Evolutionary conservation across 2,329 filamentous ascomycete species (phyloP).

Genomic region (Sordariomycetes sp.): DNA sequence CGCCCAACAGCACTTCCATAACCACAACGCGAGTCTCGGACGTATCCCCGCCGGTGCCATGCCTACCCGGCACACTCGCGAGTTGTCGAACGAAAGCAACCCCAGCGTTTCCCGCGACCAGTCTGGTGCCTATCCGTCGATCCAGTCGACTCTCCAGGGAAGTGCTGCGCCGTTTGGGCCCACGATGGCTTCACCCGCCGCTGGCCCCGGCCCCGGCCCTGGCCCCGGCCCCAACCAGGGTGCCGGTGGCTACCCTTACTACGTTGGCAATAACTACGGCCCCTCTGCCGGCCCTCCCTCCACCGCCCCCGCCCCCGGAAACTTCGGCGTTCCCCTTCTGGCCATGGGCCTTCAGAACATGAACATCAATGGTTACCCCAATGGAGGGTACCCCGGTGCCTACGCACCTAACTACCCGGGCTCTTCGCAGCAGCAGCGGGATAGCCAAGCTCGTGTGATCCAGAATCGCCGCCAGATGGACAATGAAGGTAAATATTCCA

Average conservation of each 20-base stretch:
- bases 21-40: conserved; percentile 75
- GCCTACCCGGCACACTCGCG: conserved; percentile 60
- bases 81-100: conserved; percentile 46
- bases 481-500: conserved; percentile 46
- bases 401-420: conserved; percentile 22
- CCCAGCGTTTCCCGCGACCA: conserved; percentile 30
- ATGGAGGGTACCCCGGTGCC: conserved; percentile 1
- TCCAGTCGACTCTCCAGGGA: conserved; percentile 67
- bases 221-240: conserved; percentile 16
- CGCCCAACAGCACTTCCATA: conserved; percentile 55
- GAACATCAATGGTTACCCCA: conserved; percentile 17
- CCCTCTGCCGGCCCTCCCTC: conserved; percentile 9
- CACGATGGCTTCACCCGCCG: conserved; percentile 19
- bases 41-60: conserved; percentile 61
- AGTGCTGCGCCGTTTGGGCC: conserved; percentile 73
- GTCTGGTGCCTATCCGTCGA: conserved; percentile 40
- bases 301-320: conserved; percentile 18
- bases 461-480: conserved; percentile 66
- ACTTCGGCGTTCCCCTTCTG: conserved; percentile 45
- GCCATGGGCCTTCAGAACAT: conserved; percentile 60
- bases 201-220: conserved; percentile 18
- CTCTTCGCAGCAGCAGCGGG: conserved; percentile 34
- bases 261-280: background rate
- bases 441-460: conserved; percentile 67
- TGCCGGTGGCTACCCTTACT: conserved; percentile 7